phyloP scores from a whole-genome alignment of 73 alveolate genomes.

The Paramecium biaurelia region DNA sequence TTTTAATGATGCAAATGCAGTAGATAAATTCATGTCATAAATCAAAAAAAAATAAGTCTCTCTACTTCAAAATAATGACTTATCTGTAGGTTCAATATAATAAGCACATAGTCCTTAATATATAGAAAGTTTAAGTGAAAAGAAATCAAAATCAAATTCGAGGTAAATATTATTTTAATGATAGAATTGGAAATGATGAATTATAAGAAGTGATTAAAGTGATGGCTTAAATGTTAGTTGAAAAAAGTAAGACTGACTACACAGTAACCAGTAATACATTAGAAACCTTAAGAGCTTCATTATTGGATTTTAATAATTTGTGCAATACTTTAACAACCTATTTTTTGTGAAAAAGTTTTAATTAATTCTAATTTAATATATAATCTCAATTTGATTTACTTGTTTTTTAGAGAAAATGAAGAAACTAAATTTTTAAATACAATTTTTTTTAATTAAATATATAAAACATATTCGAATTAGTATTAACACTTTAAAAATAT shows the following conservation, averaged over 20 bases:
- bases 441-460: too few relatives aligned
- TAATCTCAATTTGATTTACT: background rate
- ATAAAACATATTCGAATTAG: background rate
- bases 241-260: background rate
- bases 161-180: background rate
- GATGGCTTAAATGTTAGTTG: slow-evolving; percentile 38
- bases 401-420: too few relatives aligned
- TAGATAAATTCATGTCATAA: slow-evolving; percentile 38
- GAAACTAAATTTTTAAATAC: too few relatives aligned
- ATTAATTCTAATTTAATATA: background rate
- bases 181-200: background rate
- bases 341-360: slow-evolving; percentile 20
- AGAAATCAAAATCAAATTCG: background rate
- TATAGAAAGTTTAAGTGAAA: background rate
- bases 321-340: slow-evolving; percentile 37
- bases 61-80: background rate
- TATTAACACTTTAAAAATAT: background rate
- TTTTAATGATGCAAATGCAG: slow-evolving; percentile 45
- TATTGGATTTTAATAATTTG: background rate
- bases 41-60: background rate
- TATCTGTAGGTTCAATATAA: slow-evolving; percentile 38
- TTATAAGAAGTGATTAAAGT: slow-evolving; percentile 30
- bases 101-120: background rate
- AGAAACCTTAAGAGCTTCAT: background rate
- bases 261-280: background rate